phyloP scores from a whole-genome alignment of 257 asterid species.

The Solanum rostratum region DNA sequence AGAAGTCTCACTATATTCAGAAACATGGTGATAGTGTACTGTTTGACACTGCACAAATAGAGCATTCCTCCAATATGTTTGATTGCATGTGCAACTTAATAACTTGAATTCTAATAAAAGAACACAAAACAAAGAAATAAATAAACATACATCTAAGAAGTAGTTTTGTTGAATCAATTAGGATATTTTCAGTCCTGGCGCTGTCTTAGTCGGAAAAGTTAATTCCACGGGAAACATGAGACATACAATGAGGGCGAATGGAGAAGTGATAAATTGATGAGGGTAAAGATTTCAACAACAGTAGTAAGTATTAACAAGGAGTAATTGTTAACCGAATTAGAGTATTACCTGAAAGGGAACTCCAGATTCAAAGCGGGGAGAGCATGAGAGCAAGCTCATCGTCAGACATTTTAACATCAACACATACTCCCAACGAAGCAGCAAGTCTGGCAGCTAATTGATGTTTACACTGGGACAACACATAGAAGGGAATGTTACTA shows the following conservation, averaged over 20 bases:
- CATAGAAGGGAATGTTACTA: background rate
- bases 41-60: background rate
- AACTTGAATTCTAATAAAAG: background rate
- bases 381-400: slow-evolving; percentile 67
- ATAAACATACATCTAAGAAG: too few species aligned
- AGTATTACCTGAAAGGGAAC: background rate
- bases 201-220: too few species aligned
- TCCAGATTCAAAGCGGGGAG: slow-evolving; percentile 33
- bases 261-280: background rate
- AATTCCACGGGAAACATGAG: too few species aligned
- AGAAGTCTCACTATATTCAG: background rate
- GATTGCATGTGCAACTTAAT: background rate
- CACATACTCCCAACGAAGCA: slow-evolving; percentile 47
- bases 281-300: background rate
- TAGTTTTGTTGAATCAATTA: background rate
- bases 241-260: background rate
- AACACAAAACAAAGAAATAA: too few species aligned
- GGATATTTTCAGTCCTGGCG: background rate
- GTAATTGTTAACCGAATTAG: background rate
- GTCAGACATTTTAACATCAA: slow-evolving; percentile 54
- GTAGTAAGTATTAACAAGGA: too few species aligned
- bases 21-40: background rate
- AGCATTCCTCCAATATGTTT: background rate
- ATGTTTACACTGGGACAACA: slow-evolving; percentile 66
- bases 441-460: slow-evolving; percentile 94